Conservation (phyloP, 768 basidiomycete genomes). For the Termitomyces sp. region DNA sequence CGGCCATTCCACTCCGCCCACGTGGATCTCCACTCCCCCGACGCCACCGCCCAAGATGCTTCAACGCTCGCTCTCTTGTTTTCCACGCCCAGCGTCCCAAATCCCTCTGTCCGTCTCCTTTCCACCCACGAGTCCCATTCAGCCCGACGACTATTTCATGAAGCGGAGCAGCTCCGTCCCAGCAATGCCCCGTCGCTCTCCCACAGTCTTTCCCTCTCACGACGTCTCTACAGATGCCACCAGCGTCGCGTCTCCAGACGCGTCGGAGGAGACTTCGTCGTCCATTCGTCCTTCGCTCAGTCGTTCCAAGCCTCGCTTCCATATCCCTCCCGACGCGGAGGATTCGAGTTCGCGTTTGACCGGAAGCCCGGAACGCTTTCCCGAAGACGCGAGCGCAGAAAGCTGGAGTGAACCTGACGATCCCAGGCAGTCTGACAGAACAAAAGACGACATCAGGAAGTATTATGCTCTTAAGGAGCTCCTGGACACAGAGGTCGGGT, state of each 20-base stretch:
- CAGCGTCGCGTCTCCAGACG: conserved; percentile 1
- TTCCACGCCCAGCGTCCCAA: conserved; percentile 25
- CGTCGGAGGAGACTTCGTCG: neutral
- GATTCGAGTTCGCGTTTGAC: conserved; percentile 17
- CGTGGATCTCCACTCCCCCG: conserved; percentile 55
- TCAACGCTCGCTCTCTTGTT: conserved; percentile 31
- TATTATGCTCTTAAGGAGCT: conserved; percentile 83
- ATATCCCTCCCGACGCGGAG: conserved; percentile 25
- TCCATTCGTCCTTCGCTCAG: conserved; percentile 4
- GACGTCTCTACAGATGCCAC: neutral
- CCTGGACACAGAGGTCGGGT: conserved; percentile 78
- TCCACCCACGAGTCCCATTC: conserved; percentile 32
- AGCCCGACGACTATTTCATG: conserved; percentile 20
- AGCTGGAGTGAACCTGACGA: conserved; percentile 23
- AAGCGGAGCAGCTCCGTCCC: conserved; percentile 42
- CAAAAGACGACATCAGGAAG: conserved; percentile 43
- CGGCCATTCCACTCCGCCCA: conserved; percentile 31
- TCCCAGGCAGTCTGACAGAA: conserved; percentile 24
- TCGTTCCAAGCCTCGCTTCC: conserved; percentile 26
- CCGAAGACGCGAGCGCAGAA: conserved; percentile 18
- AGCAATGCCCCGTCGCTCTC: conserved; percentile 20
- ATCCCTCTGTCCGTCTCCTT: conserved; percentile 42
- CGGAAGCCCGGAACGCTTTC: conserved; percentile 12
- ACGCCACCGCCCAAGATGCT: conserved; percentile 44
- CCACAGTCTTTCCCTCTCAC: conserved; percentile 12